Evolutionary conservation across 192 early-diverging fungal species (phyloP), one percentile per base, ranked within the genome.

Genomic region (Obelidium mucronatum): DNA sequence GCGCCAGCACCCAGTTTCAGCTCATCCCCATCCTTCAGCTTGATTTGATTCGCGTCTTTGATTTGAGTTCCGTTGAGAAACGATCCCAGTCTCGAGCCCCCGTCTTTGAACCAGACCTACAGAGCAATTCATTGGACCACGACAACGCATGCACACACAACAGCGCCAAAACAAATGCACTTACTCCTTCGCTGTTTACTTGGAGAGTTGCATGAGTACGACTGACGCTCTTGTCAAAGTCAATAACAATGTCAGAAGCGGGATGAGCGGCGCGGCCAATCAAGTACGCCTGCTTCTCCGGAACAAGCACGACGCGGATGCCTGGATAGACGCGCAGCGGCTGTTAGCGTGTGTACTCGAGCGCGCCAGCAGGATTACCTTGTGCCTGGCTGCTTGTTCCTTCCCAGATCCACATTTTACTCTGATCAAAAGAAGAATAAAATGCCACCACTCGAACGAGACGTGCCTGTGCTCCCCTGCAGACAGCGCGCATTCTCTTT

Each of bases 401-500:
- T n/a, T n/a, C n/a, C n/a, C n/a, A n/a, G n/a, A n/a, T n/a, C n/a
- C n/a, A n/a, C n/a, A n/a, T n/a, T n/a, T n/a, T n/a, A n/a, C n/a
- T n/a, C n/a, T n/a, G n/a, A n/a, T n/a, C n/a, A n/a, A n/a, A n/a
- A n/a, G n/a, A n/a, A n/a, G n/a, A n/a, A n/a, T n/a, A n/a, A n/a
- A n/a, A n/a, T n/a, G n/a, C n/a, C n/a, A n/a, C n/a, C n/a, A n/a
- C n/a, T n/a, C n/a, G n/a, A n/a, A n/a, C n/a, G n/a, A n/a, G 28
- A 58, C 28, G 74, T 86, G 19, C 69, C 80, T 33, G 61, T 86
- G 36, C 63, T 84, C 13, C 85, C 85, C 78, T 80, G 17, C 66
- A 76, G 59, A 81, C 81, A 75, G 59, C 66, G 36, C 77, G 79
- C 59, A 87, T 92, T 11, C 81, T 93, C 17, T 79, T 92, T 3